Evolutionary conservation across 2,329 filamentous ascomycete species (phyloP).

Genomic region (Trichoderma gracile): DNA sequence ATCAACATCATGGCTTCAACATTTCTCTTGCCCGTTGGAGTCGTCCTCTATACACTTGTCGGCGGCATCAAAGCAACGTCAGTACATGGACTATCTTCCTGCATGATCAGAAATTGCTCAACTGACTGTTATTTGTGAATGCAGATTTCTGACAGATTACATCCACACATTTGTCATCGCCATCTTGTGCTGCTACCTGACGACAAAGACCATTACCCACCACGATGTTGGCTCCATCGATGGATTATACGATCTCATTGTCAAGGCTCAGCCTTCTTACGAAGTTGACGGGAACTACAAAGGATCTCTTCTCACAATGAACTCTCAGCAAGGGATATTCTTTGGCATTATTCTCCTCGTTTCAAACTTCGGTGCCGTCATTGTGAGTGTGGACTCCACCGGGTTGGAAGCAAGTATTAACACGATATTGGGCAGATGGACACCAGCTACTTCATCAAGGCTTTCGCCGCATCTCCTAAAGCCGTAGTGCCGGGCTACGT

Average conservation of each 20-base stretch:
- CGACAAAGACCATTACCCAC: slow-evolving; percentile 1
- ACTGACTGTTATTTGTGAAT: neutral
- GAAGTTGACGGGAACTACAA: slow-evolving; percentile 3
- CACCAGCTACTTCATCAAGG: slow-evolving; percentile 18
- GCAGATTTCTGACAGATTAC: slow-evolving; percentile 6
- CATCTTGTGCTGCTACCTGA: slow-evolving; percentile 14
- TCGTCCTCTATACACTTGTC: slow-evolving; percentile 7
- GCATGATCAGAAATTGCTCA: accelerated
- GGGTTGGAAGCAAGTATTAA: neutral
- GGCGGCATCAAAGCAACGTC: slow-evolving; percentile 19
- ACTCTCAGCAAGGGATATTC: slow-evolving; percentile 14
- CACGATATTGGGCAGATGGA: neutral
- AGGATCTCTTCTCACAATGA: slow-evolving; percentile 15
- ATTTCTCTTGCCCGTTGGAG: neutral
- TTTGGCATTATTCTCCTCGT: slow-evolving; percentile 11
- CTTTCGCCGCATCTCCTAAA: slow-evolving; percentile 5
- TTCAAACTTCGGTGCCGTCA: slow-evolving; percentile 13
- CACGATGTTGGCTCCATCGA: slow-evolving; percentile 14
- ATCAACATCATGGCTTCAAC: slow-evolving; percentile 19
- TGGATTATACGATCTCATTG: slow-evolving; percentile 2
- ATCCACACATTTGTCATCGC: slow-evolving; percentile 15
- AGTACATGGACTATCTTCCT: neutral
- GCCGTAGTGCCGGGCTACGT: slow-evolving; percentile 15
- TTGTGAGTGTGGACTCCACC: neutral
- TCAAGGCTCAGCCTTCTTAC: slow-evolving; percentile 5